These are phyloP conservation scores for Nakataea oryzae DNA, from an alignment of 2,329 filamentous ascomycete genomes.

Conservation along the genomic window DNA sequence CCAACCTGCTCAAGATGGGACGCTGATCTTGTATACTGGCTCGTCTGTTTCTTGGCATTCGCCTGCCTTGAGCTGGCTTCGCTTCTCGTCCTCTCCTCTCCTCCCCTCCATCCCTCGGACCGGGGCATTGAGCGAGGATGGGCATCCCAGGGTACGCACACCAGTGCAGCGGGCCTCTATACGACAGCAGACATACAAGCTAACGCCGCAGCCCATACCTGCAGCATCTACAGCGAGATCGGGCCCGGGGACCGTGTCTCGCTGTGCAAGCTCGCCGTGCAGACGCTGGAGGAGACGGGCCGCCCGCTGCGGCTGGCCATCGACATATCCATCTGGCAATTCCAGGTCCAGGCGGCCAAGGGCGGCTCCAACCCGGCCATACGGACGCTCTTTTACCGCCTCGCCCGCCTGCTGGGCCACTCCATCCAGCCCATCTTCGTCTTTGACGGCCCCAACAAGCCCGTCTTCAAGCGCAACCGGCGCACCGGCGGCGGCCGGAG, in stretches of 20 bases:
- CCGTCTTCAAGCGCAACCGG: conserved; percentile 81
- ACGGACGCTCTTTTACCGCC: conserved; percentile 84
- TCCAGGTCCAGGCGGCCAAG: conserved; percentile 77
- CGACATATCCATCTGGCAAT: conserved; percentile 95
- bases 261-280: conserved; percentile 70
- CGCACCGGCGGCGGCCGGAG: conserved; percentile 52
- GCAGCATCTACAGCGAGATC: conserved; percentile 85
- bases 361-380: conserved; percentile 84
- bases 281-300: conserved; percentile 59
- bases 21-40: not conserved
- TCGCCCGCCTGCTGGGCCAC: conserved; percentile 44
- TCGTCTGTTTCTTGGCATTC: too few species aligned
- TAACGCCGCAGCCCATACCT: conserved; percentile 8
- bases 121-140: conserved; percentile 27
- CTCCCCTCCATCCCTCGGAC: not conserved
- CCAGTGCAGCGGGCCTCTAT: conserved; percentile 5
- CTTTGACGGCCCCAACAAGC: conserved; percentile 38
- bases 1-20: not conserved
- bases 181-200: conserved; percentile 3
- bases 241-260: conserved; percentile 70
- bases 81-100: not conserved
- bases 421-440: conserved; percentile 42
- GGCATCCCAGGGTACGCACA: conserved; percentile 52
- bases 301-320: conserved; percentile 79
- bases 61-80: not conserved